Evolutionary conservation across 345 rosid species (phyloP), one percentile per base, ranked within the genome.

Genomic region (Melaleuca alternifolia): DNA sequence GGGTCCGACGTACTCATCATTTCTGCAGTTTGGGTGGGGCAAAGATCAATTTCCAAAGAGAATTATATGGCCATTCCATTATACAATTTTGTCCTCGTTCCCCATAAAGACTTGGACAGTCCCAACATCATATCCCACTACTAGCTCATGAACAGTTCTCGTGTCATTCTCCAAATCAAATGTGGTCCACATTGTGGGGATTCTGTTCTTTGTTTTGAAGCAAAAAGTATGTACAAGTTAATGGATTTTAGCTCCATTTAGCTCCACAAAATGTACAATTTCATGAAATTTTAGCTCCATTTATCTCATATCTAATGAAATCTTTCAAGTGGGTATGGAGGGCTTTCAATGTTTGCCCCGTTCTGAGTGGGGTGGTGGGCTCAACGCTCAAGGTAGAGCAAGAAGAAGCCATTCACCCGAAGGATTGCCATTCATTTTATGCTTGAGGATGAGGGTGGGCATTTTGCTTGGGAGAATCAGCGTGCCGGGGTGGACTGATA

Each of bases 341-440:
- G 53, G 90, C 56, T 79, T 85, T 85, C 30, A 85, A 65, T 65
- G 83, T 9, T 57, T 21, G 54, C 87, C 24, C n/a, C 50, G 11
- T 46, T 26, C 51, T 3, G 6, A 50, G 82, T 54, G 50, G 28
- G 50, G 44, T 50, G 84, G 90, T 62, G 28, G 20, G 84, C 85
- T 86, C n/a, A n/a, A n/a, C n/a, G n/a, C n/a, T n/a, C 85, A 81
- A 82, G 85, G 26, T 48, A 46, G 2, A 81, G 76, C 90, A 89
- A 81, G 51, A 71, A 71, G 37, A 81, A 81, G 77, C 46, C 77
- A 16, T 65, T 65, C 46, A 16, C 11, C 23, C 12, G 15, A 65
- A 65, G 77, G 46, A 65, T 33, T 8, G 77, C 46, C 77, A 65
- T 33, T 65, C 77, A 33, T 65, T 65, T 33, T 10, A 37, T 41